Evolutionary conservation across 371 early-diverging fungal genomes (phyloP).

Genomic region (Vairimorpha necatrix): DNA sequence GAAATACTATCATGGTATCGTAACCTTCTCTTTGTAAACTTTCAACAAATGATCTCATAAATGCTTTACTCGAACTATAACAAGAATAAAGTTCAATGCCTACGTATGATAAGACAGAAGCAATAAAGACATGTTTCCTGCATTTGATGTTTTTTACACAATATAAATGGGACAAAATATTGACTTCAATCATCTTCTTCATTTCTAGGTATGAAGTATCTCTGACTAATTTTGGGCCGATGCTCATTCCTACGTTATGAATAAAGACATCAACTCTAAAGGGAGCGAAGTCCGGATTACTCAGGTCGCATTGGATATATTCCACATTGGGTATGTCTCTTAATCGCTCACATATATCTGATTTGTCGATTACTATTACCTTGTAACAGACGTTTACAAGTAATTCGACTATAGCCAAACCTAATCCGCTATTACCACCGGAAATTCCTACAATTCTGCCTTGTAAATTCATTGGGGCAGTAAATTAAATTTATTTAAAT

Average conservation of each 20-base stretch:
- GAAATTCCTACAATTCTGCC: constrained; percentile 28
- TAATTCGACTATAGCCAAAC: constrained; percentile 24
- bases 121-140: constrained; percentile 57
- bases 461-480: not conserved
- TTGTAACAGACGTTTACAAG: not conserved
- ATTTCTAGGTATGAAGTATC: constrained; percentile 20
- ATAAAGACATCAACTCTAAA: constrained; percentile 55
- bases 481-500: not conserved
- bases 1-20: constrained; percentile 51
- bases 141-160: constrained; percentile 29
- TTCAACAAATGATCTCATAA: constrained; percentile 49
- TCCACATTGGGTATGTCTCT: constrained; percentile 12
- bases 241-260: constrained; percentile 46
- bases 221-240: constrained; percentile 38
- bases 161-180: constrained; percentile 35
- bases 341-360: not conserved
- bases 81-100: constrained; percentile 42
- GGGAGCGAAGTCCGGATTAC: not conserved
- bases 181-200: constrained; percentile 20
- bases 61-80: constrained; percentile 57
- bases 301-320: constrained; percentile 44
- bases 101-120: constrained; percentile 43
- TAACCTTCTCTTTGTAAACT: constrained; percentile 50
- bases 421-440: constrained; percentile 38
- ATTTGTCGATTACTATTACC: constrained; percentile 24